A percentile compares a stretch with the other conserved stretches of the same genome.
Evolutionary conservation across 1,284 basidiomycete genomes (phyloP).

Genomic region (Moesziomyces globuligerus): DNA sequence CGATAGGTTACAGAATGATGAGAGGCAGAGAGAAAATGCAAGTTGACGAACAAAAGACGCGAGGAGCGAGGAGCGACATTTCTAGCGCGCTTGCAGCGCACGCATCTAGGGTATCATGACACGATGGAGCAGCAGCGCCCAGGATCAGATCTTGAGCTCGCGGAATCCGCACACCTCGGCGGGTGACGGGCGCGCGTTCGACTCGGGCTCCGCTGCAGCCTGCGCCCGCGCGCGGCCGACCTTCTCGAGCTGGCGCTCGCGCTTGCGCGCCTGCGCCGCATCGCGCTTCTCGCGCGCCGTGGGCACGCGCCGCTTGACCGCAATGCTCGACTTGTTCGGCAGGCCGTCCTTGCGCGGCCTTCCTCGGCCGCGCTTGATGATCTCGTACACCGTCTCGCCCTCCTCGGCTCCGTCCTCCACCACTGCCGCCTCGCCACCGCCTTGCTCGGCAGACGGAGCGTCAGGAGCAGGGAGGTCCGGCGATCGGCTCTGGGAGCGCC

Average conservation of each 20-base stretch:
- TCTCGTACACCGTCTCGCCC: slow-evolving; percentile 18
- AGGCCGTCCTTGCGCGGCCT: slow-evolving; percentile 49
- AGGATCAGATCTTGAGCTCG: slow-evolving; percentile 54
- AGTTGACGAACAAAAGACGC: background rate
- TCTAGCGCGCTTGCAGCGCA: too few relatives aligned
- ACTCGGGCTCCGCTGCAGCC: slow-evolving; percentile 1
- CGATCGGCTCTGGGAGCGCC: slow-evolving; percentile 52
- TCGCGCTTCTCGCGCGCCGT: slow-evolving; percentile 48
- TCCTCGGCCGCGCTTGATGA: slow-evolving; percentile 46
- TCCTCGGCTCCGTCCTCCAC: slow-evolving; percentile 6
- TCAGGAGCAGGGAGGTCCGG: slow-evolving; percentile 23
- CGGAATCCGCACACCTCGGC: slow-evolving; percentile 54
- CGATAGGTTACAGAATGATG: too few relatives aligned
- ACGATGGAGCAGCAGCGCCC: background rate
- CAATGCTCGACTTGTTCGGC: slow-evolving; percentile 47
- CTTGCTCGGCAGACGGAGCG: slow-evolving; percentile 3
- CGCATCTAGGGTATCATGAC: background rate
- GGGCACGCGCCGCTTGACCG: slow-evolving; percentile 36
- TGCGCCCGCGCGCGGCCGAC: slow-evolving; percentile 8
- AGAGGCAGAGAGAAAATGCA: slow-evolving; percentile 1
- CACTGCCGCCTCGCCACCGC: background rate
- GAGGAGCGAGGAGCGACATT: too few relatives aligned
- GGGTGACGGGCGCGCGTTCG: slow-evolving; percentile 22
- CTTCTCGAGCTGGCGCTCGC: slow-evolving; percentile 45
- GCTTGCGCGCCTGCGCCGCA: slow-evolving; percentile 42